These are phyloP conservation scores for Leptographium flavum DNA, from an alignment of 2,329 filamentous ascomycete genomes.

Conservation along the genomic window DNA sequence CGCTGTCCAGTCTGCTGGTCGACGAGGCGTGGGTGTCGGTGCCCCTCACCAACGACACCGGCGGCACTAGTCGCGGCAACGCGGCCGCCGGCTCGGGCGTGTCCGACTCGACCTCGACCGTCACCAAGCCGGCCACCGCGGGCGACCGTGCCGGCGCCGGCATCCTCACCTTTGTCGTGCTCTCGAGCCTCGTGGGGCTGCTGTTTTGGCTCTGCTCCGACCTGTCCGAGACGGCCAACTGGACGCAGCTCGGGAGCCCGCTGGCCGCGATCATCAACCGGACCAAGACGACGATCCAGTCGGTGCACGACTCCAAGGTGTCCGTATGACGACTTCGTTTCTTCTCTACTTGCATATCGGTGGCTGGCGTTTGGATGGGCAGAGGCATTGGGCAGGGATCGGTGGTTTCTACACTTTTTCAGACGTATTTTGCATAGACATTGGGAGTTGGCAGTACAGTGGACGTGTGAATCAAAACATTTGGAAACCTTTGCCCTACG, in stretches of 20 bases:
- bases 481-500: not conserved
- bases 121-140: conserved; percentile 27
- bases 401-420: no score
- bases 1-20: conserved; percentile 30
- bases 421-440: no score
- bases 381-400: no score
- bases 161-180: conserved; percentile 40
- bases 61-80: conserved; percentile 12
- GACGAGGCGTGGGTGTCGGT: conserved; percentile 12
- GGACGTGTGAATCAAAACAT: not conserved
- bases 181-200: conserved; percentile 34
- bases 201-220: conserved; percentile 17
- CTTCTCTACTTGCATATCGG: no score
- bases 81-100: conserved; percentile 7
- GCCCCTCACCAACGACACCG: conserved; percentile 21
- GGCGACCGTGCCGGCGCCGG: no score
- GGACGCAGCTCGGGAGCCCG: not conserved
- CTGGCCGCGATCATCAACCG: no score
- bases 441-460: not conserved
- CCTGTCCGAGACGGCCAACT: conserved; percentile 5
- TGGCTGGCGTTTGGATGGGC: no score
- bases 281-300: no score
- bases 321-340: no score
- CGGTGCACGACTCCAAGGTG: no score
- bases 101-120: conserved; percentile 6